These are phyloP conservation scores for Niveomyces coronatus DNA, from an alignment of 2,329 filamentous ascomycete genomes.

Conservation along the genomic window DNA sequence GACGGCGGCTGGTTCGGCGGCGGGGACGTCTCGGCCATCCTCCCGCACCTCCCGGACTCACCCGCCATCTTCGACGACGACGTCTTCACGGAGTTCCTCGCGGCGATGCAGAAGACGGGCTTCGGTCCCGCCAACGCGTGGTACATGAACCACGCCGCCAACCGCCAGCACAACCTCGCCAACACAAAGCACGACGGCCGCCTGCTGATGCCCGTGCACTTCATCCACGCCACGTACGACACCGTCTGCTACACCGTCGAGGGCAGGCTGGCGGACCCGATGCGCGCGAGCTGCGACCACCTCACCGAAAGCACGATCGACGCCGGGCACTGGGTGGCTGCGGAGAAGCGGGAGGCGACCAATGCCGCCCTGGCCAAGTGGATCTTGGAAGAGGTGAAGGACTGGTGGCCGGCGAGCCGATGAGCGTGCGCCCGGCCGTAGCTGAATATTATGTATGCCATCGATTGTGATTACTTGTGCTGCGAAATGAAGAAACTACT, in stretches of 20 bases:
- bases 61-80: constrained; percentile 11
- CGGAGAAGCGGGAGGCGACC: too few species aligned
- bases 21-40: constrained; percentile 1
- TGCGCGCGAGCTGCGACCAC: constrained; percentile 24
- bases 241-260: constrained; percentile 24
- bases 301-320: constrained; percentile 26
- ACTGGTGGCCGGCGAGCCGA: too few species aligned
- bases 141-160: constrained; percentile 33
- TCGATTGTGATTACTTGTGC: too few species aligned
- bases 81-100: constrained; percentile 13
- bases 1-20: constrained; percentile 13
- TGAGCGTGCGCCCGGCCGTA: too few species aligned
- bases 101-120: constrained; percentile 28
- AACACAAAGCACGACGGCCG: constrained; percentile 17
- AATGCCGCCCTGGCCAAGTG: too few species aligned
- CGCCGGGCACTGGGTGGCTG: constrained; percentile 17
- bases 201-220: constrained; percentile 25
- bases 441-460: too few species aligned
- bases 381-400: too few species aligned
- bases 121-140: constrained; percentile 18
- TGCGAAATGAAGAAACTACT: too few species aligned
- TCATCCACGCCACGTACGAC: constrained; percentile 28
- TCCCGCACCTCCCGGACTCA: constrained; percentile 1
- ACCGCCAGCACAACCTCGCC: constrained; percentile 25
- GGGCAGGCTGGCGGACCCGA: constrained; percentile 23